Evolutionary conservation across 345 rosid species (phyloP), one percentile per base, ranked within the genome.

Genomic region (Bretschneidera sinensis): DNA sequence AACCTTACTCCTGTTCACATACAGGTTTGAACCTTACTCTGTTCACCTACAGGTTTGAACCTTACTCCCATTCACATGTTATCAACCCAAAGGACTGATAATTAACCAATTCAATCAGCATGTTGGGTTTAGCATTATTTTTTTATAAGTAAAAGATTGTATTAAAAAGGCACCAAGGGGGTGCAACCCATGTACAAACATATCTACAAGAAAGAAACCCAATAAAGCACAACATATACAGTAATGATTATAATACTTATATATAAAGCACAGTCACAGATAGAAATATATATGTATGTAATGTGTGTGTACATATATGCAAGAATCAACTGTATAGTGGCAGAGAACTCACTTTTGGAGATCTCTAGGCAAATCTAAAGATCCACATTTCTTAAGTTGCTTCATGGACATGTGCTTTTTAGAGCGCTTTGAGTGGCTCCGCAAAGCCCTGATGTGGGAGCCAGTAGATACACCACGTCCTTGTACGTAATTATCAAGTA

Each of bases 381-480:
- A 74, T 61, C 94, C 89, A 60, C 74, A 71, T 55, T 79, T 87
- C 79, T 92, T 92, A 69, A 78, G 95, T 63, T 66, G 63, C 72
- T 83, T 89, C 87, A 74, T 75, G 54, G 96, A 85, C 92, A 89
- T 89, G 70, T 66, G 95, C 54, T 24, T 65, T 76, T 81, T 92
- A 39, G 95, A 92, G 57, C 92, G 89, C 83, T 81, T 92, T 21
- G 97, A 84, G 61, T 81, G 83, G 53, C 28, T 48, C 66, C 17
- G 72, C 70, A 83, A 61, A 48, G 76, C 78, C 71, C 71, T 83
- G 9, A 70, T 21, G 24, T 57, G 65, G 71, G 87, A 78, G 45
- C 72, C 67, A 24, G 71, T 74, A 54, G 84, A 75, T 23, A 67
- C 67, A 52, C 74, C 58, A 34, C 77, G 83, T 52, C 78, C 76